Evolutionary conservation across 2,329 filamentous ascomycete genomes (phyloP).

Genomic region (Trichophyton verrucosum): DNA sequence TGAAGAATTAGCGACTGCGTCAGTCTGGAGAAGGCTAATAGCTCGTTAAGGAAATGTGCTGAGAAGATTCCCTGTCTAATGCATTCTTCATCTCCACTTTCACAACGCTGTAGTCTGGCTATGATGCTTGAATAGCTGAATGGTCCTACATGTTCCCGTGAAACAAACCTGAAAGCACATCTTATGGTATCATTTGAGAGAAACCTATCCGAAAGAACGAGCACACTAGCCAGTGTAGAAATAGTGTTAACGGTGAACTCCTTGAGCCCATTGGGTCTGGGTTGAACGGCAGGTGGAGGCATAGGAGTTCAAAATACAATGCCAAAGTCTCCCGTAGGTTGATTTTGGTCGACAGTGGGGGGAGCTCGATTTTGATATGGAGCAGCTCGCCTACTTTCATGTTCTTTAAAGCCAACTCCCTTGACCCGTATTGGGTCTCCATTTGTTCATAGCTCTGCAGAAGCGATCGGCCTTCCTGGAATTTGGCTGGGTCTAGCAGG

Average conservation of each 20-base stretch:
- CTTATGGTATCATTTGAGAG: neutral
- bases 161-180: neutral
- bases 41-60: conserved; percentile 22
- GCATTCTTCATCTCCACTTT: conserved; percentile 27
- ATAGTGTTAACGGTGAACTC: conserved; percentile 7
- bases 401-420: conserved; percentile 5
- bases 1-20: conserved; percentile 26
- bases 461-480: conserved; percentile 29
- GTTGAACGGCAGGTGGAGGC: neutral
- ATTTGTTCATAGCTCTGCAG: conserved; percentile 17
- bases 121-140: neutral
- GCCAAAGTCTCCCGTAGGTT: conserved; percentile 5
- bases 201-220: conserved; percentile 11
- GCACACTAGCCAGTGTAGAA: conserved; percentile 10
- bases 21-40: conserved; percentile 19
- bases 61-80: conserved; percentile 30
- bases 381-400: conserved; percentile 20
- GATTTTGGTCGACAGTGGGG: conserved; percentile 19
- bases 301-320: conserved; percentile 10
- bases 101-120: conserved; percentile 17
- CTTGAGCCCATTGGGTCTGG: neutral
- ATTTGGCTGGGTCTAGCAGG: conserved; percentile 31
- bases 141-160: neutral
- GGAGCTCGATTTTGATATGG: conserved; percentile 19
- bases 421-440: conserved; percentile 9